Evolutionary conservation across 345 rosid species (phyloP), one percentile per base, ranked within the genome.

Genomic region (Salix koriyanagi): DNA sequence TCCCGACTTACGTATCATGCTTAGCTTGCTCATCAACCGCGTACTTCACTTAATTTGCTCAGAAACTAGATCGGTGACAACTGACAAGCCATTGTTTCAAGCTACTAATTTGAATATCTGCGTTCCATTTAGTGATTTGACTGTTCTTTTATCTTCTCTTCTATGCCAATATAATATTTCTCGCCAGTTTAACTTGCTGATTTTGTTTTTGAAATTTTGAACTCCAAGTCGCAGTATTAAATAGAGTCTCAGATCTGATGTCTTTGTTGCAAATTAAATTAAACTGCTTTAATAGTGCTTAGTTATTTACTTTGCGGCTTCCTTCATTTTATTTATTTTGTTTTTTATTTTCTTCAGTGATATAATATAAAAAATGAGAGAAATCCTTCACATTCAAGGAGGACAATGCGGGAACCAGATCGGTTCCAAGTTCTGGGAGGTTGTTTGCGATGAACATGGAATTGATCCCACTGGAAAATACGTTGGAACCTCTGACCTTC

Each of bases 351-450:
- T 10, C 19, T 2, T 10, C 7, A 30, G 60, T 37, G 19, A 67
- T 37, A 68, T 6, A 48, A 34, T 7, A 8, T 0, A 50, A 32
- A 62, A 73, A 48, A 79, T 79, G 82, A 79, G 82, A 68, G 82
- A 79, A 69, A 79, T 79, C 74, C 82, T 79, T 60, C 82, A 79
- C 56, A n/a, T 79, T 30, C 82, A 79, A 79, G 77, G 82, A 28
- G 82, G 82, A 74, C 82, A 79, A 28, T 74, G 82, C 30, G 82
- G 82, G 9, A 79, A 79, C 77, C 82, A 79, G 64, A 79, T 79
- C 16, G 82, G 77, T 6, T 74, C 82, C 58, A 79, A 79, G 74
- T 79, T 79, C 41, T 79, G 77, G 82, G 82, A 79, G 74, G 82
- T 79, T 2, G 82, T 79, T 32, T 79, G 82, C 11, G 82, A 74